phyloP scores from a whole-genome alignment of 495 filamentous ascomycete genomes.

The Neurospora sp. region DNA sequence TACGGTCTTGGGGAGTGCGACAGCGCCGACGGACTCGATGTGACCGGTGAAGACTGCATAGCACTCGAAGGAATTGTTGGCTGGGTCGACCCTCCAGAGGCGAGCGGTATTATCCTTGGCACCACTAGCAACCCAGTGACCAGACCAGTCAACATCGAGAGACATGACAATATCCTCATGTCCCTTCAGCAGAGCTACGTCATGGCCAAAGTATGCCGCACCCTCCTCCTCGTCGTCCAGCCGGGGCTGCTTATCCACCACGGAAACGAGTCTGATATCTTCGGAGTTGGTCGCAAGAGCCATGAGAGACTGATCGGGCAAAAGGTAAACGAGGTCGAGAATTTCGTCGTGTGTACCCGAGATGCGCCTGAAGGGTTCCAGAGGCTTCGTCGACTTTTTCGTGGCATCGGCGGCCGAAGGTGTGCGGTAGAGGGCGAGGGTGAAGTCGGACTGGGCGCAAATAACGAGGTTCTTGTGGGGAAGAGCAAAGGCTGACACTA shows the following conservation, averaged over 20 bases:
- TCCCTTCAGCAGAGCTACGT: slow-evolving; percentile 73
- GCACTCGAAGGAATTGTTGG: slow-evolving; percentile 62
- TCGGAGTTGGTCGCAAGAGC: slow-evolving; percentile 94
- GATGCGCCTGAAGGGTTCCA: slow-evolving; percentile 55
- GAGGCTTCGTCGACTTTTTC: slow-evolving; percentile 19
- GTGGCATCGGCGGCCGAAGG: slow-evolving; percentile 17
- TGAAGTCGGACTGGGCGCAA: slow-evolving; percentile 84
- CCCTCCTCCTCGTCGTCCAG: slow-evolving; percentile 23
- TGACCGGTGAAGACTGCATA: slow-evolving; percentile 79
- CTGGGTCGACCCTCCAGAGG: slow-evolving; percentile 80
- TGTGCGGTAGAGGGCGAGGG: slow-evolving; percentile 62
- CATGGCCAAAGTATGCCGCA: slow-evolving; percentile 68
- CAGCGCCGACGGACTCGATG: slow-evolving; percentile 88
- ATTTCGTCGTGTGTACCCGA: slow-evolving; percentile 97
- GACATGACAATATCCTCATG: slow-evolving; percentile 95
- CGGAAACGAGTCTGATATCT: slow-evolving; percentile 75
- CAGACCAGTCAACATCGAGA: slow-evolving; percentile 89
- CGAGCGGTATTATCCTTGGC: slow-evolving; percentile 94
- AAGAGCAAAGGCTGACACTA: slow-evolving; percentile 61
- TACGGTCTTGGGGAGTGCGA: slow-evolving; percentile 61
- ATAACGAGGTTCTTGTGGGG: slow-evolving; percentile 54
- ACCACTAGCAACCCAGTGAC: slow-evolving; percentile 90
- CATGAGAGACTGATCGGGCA: slow-evolving; percentile 66
- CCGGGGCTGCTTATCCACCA: slow-evolving; percentile 21
- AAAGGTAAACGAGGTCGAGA: slow-evolving; percentile 81